phyloP scores from a whole-genome alignment of 805 yeast genomes.

The Lipomyces starkeyi region DNA sequence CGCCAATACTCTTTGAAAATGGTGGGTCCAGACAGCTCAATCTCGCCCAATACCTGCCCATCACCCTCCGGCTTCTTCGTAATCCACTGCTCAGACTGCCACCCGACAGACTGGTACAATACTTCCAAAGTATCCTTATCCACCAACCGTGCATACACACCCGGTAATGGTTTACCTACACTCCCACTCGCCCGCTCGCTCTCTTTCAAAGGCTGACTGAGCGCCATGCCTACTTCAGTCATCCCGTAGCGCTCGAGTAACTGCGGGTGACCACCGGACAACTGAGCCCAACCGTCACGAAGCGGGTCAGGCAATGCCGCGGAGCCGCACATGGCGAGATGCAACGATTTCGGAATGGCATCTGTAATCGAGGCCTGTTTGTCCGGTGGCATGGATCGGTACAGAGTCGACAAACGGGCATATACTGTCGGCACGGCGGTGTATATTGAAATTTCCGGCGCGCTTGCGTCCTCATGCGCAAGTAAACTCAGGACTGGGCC shows the following conservation, averaged over 20 bases:
- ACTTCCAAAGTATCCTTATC: slow-evolving; percentile 41
- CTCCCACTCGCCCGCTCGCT: slow-evolving; percentile 41
- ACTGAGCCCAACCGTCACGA: slow-evolving; percentile 43
- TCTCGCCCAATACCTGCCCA: slow-evolving; percentile 53
- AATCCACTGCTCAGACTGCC: slow-evolving; percentile 35
- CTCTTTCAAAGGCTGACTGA: slow-evolving; percentile 43
- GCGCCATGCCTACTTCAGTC: slow-evolving; percentile 49
- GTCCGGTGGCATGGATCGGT: slow-evolving; percentile 30
- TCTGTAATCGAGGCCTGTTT: slow-evolving; percentile 31
- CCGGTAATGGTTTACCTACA: slow-evolving; percentile 46
- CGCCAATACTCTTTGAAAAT: slow-evolving; percentile 59
- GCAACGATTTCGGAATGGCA: slow-evolving; percentile 36
- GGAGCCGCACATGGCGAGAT: slow-evolving; percentile 47
- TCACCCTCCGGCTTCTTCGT: slow-evolving; percentile 30
- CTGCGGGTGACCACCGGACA: slow-evolving; percentile 43
- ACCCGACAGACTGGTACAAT: slow-evolving; percentile 35
- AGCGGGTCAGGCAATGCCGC: slow-evolving; percentile 47
- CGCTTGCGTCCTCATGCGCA: slow-evolving; percentile 35
- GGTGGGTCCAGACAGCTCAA: slow-evolving; percentile 60
- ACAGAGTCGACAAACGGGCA: slow-evolving; percentile 40
- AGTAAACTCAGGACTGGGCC: slow-evolving; percentile 38
- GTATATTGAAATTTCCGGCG: slow-evolving; percentile 43
- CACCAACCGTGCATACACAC: slow-evolving; percentile 44
- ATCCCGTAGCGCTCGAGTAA: slow-evolving; percentile 47
- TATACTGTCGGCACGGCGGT: slow-evolving; percentile 49